Evolutionary conservation across 2,329 filamentous ascomycete species (phyloP).

Genomic region (Ambrosiella beaveri): DNA sequence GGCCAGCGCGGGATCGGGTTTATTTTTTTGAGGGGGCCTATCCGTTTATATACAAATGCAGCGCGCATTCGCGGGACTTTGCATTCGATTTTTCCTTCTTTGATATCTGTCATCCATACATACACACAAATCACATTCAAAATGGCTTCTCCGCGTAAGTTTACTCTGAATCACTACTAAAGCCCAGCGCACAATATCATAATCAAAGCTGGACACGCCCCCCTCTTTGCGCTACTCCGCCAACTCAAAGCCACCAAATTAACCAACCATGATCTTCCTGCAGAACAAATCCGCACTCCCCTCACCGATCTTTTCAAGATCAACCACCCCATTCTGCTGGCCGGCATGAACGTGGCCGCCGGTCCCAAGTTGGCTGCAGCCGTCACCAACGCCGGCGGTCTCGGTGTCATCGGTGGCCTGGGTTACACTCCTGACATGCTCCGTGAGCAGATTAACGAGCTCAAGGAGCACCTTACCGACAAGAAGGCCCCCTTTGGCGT

Average conservation of each 20-base stretch:
- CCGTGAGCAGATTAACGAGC: constrained; percentile 79
- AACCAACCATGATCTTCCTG: background rate
- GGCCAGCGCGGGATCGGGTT: background rate
- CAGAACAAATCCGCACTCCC: constrained; percentile 54
- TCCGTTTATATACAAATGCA: background rate
- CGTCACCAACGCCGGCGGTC: constrained; percentile 88
- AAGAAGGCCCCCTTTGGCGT: constrained; percentile 94
- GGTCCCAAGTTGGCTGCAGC: constrained; percentile 91
- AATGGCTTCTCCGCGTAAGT: constrained; percentile 72
- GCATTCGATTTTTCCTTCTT: constrained; percentile 10
- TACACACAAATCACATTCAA: constrained; percentile 17
- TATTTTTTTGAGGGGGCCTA: background rate
- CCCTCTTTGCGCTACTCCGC: background rate
- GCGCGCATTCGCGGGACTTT: background rate
- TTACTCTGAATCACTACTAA: constrained; percentile 39
- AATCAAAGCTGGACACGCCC: background rate
- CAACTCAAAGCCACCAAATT: background rate
- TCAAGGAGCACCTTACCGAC: constrained; percentile 74
- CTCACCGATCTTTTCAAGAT: constrained; percentile 95
- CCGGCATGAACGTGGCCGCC: constrained; percentile 98
- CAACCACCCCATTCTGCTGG: constrained; percentile 87
- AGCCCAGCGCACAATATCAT: background rate
- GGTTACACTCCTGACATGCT: constrained; percentile 97
- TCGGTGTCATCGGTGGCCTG: constrained; percentile 90
- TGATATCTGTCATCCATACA: constrained; percentile 9